Evolutionary conservation across 2,329 filamentous ascomycete species (phyloP).

Genomic region (Fonsecaea monophora): DNA sequence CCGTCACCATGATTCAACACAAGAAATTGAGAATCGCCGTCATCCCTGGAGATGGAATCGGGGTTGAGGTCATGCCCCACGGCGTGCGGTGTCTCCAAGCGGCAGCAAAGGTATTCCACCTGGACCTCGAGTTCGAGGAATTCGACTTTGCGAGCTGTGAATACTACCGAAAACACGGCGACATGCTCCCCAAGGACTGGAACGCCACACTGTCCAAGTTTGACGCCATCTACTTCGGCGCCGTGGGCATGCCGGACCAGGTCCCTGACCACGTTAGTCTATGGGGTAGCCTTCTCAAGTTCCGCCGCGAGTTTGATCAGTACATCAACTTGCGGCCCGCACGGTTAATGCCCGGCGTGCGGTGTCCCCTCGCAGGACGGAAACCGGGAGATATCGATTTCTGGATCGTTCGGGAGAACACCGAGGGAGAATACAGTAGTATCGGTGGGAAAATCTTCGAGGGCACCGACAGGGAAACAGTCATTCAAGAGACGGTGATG

Average conservation of each 20-base stretch:
- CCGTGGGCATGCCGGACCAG: constrained; percentile 54
- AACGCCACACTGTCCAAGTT: constrained; percentile 59
- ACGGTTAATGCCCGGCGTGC: constrained; percentile 59
- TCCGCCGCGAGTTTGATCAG: constrained; percentile 62
- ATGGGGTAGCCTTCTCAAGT: constrained; percentile 63
- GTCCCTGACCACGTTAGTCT: constrained; percentile 65
- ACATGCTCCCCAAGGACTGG: constrained; percentile 61
- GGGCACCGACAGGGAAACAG: constrained; percentile 70
- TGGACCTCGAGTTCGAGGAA: constrained; percentile 57
- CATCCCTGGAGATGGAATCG: constrained; percentile 70
- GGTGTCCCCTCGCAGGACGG: constrained; percentile 57
- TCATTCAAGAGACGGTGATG: constrained; percentile 96
- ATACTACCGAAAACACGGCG: constrained; percentile 57
- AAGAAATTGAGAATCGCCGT: constrained; percentile 55
- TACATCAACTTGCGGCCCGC: constrained; percentile 65
- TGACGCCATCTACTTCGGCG: constrained; percentile 65
- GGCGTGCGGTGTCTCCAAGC: constrained; percentile 48
- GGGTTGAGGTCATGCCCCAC: constrained; percentile 65
- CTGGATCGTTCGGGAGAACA: constrained; percentile 92
- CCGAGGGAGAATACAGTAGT: constrained; percentile 98
- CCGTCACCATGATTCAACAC: constrained; percentile 14
- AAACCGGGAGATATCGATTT: constrained; percentile 59
- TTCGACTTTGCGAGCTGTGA: constrained; percentile 58
- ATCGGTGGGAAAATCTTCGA: constrained; percentile 58
- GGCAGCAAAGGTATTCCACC: constrained; percentile 33